Base-by-base conservation (phyloP, 2,329 filamentous ascomycete genomes). In the Metarhizium sp. region DNA sequence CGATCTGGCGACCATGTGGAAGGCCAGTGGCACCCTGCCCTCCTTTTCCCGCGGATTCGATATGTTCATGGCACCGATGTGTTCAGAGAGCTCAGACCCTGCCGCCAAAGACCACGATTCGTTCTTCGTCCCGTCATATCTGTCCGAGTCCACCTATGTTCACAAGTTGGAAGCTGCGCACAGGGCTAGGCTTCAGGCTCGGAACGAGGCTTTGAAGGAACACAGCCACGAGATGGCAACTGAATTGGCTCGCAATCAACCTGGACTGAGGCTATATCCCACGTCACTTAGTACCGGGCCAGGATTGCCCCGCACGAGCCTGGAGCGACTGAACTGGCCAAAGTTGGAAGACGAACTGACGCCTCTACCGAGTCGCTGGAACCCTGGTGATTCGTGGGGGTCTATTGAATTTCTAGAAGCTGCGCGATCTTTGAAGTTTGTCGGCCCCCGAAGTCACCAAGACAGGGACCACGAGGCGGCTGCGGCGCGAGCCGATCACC, bases 81-180 rank as follows among this genome's bases (percentile, higher is more conserved):
- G 66, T 29, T 52, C 59, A 18, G 64, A 69, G 36, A 58, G 55
- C 49, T 59, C 59, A 45, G 47, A 64, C 61, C 60, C 64, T 16
- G 59, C 62, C 53, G 4, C 30, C 14, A 43, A 38, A 14, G 59
- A 62, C 8, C 64, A 66, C 1, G 64, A 77, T 56, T 63, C 70
- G 56, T 92, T 92, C 75, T 91, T 96, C 69, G 79, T 86, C 11
- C 92, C 92, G 1, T 91, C 90, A 5, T 96, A 96, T 71, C 79
- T 97, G 48, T 78, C 79, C 61, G 82, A 82, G 43, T 92, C 90
- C 14, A 82, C 84, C 64, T 92, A 96, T 70, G 83, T 92, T 53
- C 81, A 87, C 63, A 85, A 82, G 67, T 77, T 96, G 50, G 83
- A 88, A 63, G 84, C 89, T 58, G 82, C 80, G 56, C 80, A 91